Evolutionary conservation across 2,329 filamentous ascomycete genomes (phyloP), one percentile per base, ranked within the genome.

Genomic region (Botryosphaeria dothidea): DNA sequence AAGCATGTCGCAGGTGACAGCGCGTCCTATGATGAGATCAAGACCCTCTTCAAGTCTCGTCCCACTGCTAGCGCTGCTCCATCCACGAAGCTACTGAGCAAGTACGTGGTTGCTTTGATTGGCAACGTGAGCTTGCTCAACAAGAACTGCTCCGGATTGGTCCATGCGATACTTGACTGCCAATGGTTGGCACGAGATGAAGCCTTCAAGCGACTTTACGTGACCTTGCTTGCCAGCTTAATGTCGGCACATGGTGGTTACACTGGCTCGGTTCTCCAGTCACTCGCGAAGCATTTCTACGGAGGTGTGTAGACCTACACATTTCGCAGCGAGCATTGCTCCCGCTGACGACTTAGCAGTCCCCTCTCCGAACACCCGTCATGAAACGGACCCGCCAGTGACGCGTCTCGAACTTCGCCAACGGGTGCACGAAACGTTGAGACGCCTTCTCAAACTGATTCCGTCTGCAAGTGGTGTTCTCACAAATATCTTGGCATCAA

Each of bases 201-300:
- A 66, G 77, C 79, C 19, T 89, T 88, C 71, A 81, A 86, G 54
- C 81, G 80, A 66, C 75, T 85, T 6, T 89, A 84, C 74, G 80
- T 83, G 63, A 78, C 83, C 45, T 85, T 89, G 66, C 71, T 89
- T 57, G 83, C 83, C 27, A 84, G 84, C 58, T 81, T 99, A 51
- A 88, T 93, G 61, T 96, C 92, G 66, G 90, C 93, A 0, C 92
- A 97, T 72, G 90, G 91, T 49, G 88, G 87, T 15, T 96, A 92
- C 77, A 85, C 96, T 36, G 85, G 84, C 23, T 83, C 87, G 21
- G 88, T 96, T 43, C 84, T 97, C 65, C 84, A 87, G 65, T 94
- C 92, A 87, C 84, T 98, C 66, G 89, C 96, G 64, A 86, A 88
- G 66, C 90, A 92, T 74, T 92, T 99, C 72, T 84, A 86, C 65